phyloP scores from a whole-genome alignment of 768 basidiomycete genomes.

The Asterophora parasitica region DNA sequence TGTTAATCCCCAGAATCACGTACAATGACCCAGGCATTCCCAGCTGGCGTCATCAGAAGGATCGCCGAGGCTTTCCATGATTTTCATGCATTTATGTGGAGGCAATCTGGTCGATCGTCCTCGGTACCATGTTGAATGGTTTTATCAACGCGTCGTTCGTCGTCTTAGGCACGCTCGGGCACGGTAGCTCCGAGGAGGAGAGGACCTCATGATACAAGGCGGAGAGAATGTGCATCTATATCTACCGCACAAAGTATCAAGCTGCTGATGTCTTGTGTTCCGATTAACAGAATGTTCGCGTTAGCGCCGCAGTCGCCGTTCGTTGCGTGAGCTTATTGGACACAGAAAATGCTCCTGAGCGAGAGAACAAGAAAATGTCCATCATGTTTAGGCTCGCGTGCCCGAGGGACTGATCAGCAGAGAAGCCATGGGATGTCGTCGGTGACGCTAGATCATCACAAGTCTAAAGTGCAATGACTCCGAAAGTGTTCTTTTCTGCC shows the following conservation, averaged over 20 bases:
- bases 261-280: neutral
- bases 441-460: neutral
- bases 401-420: neutral
- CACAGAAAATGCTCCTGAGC: neutral
- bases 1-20: too few species aligned
- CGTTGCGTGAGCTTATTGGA: neutral
- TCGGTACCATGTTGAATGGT: neutral
- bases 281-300: neutral
- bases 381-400: neutral
- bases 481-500: slow-evolving; percentile 4
- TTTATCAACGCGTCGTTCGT: neutral
- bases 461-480: neutral
- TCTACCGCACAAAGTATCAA: too few species aligned
- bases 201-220: neutral
- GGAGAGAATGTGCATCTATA: neutral
- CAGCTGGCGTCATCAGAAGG: too few species aligned
- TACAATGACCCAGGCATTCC: too few species aligned
- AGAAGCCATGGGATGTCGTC: neutral
- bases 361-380: neutral
- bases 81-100: too few species aligned
- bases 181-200: neutral
- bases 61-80: too few species aligned
- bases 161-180: neutral
- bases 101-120: neutral
- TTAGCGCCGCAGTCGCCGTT: neutral